These are phyloP conservation scores for Lichtheimia corymbifera DNA, from an alignment of 371 early-diverging fungal genomes.

Conservation along the genomic window DNA sequence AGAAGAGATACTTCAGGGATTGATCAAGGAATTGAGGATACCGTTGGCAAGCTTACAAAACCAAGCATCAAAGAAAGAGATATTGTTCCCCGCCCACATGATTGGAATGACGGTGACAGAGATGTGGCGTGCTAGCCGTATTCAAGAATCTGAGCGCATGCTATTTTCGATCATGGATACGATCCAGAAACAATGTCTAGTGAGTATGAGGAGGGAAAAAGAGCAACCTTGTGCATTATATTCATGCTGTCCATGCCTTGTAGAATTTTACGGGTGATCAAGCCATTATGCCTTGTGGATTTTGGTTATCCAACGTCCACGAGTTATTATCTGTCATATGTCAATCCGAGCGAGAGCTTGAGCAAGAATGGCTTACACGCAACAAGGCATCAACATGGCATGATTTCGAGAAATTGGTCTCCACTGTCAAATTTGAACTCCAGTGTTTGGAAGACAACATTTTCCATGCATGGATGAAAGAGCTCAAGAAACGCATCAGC, in stretches of 20 bases:
- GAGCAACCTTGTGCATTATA: not conserved
- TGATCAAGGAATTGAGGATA: conserved; percentile 87
- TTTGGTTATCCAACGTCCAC: conserved; percentile 95
- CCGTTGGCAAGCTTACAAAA: conserved; percentile 85
- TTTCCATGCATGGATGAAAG: conserved; percentile 88
- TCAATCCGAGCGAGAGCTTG: conserved; percentile 36
- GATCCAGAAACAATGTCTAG: conserved; percentile 72
- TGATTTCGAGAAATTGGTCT: conserved; percentile 56
- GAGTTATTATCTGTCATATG: conserved; percentile 78
- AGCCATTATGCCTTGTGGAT: conserved; percentile 65
- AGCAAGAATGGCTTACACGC: conserved; percentile 29
- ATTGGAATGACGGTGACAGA: conserved; percentile 82
- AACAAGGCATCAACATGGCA: conserved; percentile 29
- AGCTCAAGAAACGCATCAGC: conserved; percentile 86
- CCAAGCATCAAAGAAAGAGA: conserved; percentile 79
- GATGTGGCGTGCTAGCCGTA: conserved; percentile 81
- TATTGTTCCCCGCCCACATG: conserved; percentile 92
- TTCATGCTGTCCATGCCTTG: not conserved
- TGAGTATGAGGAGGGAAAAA: conserved; percentile 17
- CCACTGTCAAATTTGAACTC: conserved; percentile 65
- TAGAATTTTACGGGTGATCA: conserved; percentile 54
- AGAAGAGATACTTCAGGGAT: conserved; percentile 84
- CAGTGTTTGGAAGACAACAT: conserved; percentile 71
- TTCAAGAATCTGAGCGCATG: conserved; percentile 77
- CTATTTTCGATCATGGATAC: conserved; percentile 85